Evolutionary conservation across 2,329 filamentous ascomycete genomes (phyloP), one percentile per base, ranked within the genome.

Genomic region (Ramichloridium luteum): DNA sequence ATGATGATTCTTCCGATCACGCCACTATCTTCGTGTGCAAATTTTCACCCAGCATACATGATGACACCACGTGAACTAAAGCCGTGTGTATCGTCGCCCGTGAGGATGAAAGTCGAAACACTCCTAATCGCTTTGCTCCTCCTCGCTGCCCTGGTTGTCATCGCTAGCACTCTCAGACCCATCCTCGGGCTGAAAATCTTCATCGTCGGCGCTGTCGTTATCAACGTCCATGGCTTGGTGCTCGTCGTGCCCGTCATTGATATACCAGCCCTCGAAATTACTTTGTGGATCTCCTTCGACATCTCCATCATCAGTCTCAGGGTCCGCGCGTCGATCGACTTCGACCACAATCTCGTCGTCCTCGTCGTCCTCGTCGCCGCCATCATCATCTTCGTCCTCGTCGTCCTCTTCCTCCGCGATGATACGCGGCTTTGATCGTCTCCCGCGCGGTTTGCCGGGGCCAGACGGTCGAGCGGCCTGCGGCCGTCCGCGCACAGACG

Each of bases 171-270:
- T 8, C 8, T 23, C 20, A n/a, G 8, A 8, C 8, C n/a, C 20
- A 23, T 35, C 36, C 4, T 33, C 36, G 5, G 36, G 36, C 30
- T 37, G 34, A 11, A 38, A 38, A 3, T 44, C 44, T 8, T 40
- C 41, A 12, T 37, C 44, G 14, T 16, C 38, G n/a, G 30, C 32
- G 8, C 18, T 29, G 3, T 32, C 35, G 15, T 16, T 31, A 4
- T 23, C 26, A 16, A 18, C 23, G 10, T 32, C 29, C 25, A 29
- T 25, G 6, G 15, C 20, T 13, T 13, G 4, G 14, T 4, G 4
- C 20, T n/a, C 20, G 20, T 23, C 20, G 14, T 4, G 4, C 20
- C 20, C 20, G 20, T 23, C 20, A n/a, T 23, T 23, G 20, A 23
- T 9, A 16, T 12, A 6, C 16, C 27, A 23, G 36, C 36, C 14